phyloP scores from a whole-genome alignment of 176 grass and related monocot species.

The Carex scoparia region DNA sequence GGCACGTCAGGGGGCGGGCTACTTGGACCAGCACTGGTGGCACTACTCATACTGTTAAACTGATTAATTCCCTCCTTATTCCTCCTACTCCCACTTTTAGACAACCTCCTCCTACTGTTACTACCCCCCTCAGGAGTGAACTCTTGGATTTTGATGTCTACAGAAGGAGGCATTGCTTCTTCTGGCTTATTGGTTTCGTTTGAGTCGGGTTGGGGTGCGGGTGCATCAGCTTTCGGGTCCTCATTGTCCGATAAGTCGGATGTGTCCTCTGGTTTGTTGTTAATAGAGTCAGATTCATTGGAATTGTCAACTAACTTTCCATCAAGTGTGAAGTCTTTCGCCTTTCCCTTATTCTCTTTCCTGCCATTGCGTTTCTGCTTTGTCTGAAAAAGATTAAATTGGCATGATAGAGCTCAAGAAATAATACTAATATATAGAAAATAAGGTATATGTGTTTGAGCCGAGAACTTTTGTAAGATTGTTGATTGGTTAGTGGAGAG shows the following conservation, averaged over 20 bases:
- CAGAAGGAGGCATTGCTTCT: constrained; percentile 11
- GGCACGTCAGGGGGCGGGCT: constrained; percentile 7
- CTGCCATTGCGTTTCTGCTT: constrained; percentile 24
- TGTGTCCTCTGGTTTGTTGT: constrained; percentile 16
- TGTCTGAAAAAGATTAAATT: neutral
- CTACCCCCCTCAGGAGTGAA: neutral
- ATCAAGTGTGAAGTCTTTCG: constrained; percentile 21
- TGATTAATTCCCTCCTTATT: constrained; percentile 20
- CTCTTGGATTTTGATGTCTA: constrained; percentile 16
- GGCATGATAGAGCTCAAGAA: neutral
- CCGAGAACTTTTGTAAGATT: neutral
- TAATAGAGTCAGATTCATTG: constrained; percentile 14
- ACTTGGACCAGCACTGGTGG: neutral
- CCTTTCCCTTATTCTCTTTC: constrained; percentile 22
- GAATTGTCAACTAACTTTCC: constrained; percentile 8
- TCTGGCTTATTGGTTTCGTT: neutral
- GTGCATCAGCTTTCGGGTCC: neutral
- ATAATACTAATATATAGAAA: neutral
- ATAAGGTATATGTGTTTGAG: neutral
- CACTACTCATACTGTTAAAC: neutral
- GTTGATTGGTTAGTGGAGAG: neutral
- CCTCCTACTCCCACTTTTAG: constrained; percentile 22
- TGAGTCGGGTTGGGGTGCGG: neutral
- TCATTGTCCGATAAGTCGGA: constrained; percentile 9
- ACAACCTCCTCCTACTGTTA: constrained; percentile 14